Percentiles rank a stretch among this genome's conserved stretches.
These are phyloP conservation scores for Dalbergia cultrata DNA, from an alignment of 306 rosid genomes.

Conservation along the genomic window DNA sequence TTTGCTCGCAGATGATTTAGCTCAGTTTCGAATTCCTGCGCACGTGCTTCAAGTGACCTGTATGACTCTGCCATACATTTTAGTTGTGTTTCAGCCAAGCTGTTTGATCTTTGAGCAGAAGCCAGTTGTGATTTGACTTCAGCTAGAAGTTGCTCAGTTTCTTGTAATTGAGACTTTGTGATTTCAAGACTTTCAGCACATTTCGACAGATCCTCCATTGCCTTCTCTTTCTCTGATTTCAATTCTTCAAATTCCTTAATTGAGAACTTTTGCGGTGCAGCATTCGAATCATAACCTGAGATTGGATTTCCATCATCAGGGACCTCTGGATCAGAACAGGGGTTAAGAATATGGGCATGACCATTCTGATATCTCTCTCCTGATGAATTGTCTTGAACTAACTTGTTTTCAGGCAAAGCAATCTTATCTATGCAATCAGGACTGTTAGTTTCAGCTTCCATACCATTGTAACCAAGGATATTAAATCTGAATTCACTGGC, in stretches of 20 bases:
- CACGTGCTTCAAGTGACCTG: constrained; percentile 84
- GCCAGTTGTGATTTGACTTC: constrained; percentile 87
- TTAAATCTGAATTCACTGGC: constrained; percentile 84
- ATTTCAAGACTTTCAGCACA: constrained; percentile 79
- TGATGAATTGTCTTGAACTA: constrained; percentile 61
- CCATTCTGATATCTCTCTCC: constrained; percentile 73
- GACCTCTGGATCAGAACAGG: constrained; percentile 79
- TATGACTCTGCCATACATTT: constrained; percentile 99
- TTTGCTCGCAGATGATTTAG: constrained; percentile 70
- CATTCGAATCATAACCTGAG: constrained; percentile 64
- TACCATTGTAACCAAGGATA: constrained; percentile 78
- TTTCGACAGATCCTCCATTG: constrained; percentile 67
- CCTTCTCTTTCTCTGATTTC: constrained; percentile 80
- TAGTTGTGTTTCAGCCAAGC: constrained; percentile 92
- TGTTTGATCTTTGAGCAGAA: constrained; percentile 83
- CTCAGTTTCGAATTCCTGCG: constrained; percentile 85
- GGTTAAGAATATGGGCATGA: constrained; percentile 64
- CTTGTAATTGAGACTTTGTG: constrained; percentile 75
- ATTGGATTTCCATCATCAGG: constrained; percentile 88
- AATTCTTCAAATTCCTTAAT: constrained; percentile 70
- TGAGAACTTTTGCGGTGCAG: constrained; percentile 63
- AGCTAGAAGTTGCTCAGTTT: constrained; percentile 88
- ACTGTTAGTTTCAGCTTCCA: constrained; percentile 76
- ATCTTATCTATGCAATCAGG: constrained; percentile 99
- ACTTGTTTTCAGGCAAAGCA: constrained; percentile 89